Base-by-base conservation (phyloP, 2,329 filamentous ascomycete species). In the Colletotrichum tropicicola region DNA sequence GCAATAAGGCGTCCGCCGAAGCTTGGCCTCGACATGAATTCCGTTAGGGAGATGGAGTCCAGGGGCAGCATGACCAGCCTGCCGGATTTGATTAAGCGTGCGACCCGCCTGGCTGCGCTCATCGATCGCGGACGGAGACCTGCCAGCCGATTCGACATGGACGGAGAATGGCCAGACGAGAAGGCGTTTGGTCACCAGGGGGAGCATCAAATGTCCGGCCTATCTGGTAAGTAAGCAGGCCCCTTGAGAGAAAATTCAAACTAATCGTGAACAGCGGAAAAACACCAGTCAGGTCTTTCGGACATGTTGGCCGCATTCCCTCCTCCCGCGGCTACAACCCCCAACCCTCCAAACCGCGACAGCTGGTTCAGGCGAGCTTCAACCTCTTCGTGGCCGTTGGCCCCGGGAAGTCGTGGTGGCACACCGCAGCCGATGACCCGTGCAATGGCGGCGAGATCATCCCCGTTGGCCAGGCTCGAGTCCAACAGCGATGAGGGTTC, bases 11-110 rank as follows among this genome's bases (percentile, higher is more conserved):
- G 86, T 51, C 94, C 95, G 30, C 92, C 93, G 4, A 88, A 87
- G 35, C 81, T 98, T 2, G 62, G 62, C 13, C 66, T 68, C 4
- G 89, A 98, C 73, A 91, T 98, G 23, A 90, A 94, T 73, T 92
- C 92, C 4, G 92, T 97, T 4, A 87, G 89, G 68, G 89, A 91
- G 54, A 92, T 92, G 15, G 93, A 98, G 76, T 88, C 91, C 1
- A 88, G 96, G 72, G 94, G 93, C 4, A 98, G 94, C 74, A 83
- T 97, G 68, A 98, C 96, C 2, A 98, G 94, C 77, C 81, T 99
- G 64, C 92, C 94, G 0, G 96, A 98, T 75, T 81, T 99, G 65
- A 98, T 99, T 70, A 87, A 89, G 72, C 88, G 96, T 70, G 96
- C 96, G 10, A 98, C 95, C 0, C 89, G 89, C 69, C 82, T 98